Conservation (phyloP, 805 yeast genomes). For the Yarrowia divulgata region DNA sequence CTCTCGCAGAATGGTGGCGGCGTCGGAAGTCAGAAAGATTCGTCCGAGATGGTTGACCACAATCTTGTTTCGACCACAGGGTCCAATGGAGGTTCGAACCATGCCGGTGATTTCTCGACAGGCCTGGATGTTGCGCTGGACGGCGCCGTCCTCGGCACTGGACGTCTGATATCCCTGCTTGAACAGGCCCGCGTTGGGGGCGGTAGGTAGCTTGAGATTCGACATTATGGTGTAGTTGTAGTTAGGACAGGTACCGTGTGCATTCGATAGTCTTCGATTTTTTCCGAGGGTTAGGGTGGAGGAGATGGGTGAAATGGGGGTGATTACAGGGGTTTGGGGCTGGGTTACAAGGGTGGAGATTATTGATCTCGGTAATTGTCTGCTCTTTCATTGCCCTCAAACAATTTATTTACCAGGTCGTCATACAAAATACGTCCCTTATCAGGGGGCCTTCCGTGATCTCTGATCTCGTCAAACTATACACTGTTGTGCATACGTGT, state of each 20-base stretch:
- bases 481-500: background rate
- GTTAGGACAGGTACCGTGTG: slow-evolving; percentile 59
- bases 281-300: slow-evolving; percentile 30
- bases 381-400: too few species aligned
- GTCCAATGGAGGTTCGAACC: slow-evolving; percentile 95
- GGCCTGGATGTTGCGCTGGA: slow-evolving; percentile 89
- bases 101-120: slow-evolving; percentile 90
- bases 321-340: background rate
- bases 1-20: slow-evolving; percentile 96
- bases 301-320: background rate
- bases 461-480: slow-evolving; percentile 14
- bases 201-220: slow-evolving; percentile 78
- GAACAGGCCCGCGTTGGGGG: slow-evolving; percentile 92
- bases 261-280: slow-evolving; percentile 30
- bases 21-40: slow-evolving; percentile 91
- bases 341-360: background rate
- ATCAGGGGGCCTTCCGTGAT: background rate
- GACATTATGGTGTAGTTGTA: slow-evolving; percentile 49
- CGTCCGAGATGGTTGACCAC: slow-evolving; percentile 87
- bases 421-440: background rate
- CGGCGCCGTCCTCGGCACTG: slow-evolving; percentile 92
- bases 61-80: slow-evolving; percentile 96
- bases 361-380: slow-evolving; percentile 5
- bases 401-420: background rate
- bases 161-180: slow-evolving; percentile 93